Base-by-base conservation (phyloP, 106 monocot species). In the Dioscorea dumetorum region DNA sequence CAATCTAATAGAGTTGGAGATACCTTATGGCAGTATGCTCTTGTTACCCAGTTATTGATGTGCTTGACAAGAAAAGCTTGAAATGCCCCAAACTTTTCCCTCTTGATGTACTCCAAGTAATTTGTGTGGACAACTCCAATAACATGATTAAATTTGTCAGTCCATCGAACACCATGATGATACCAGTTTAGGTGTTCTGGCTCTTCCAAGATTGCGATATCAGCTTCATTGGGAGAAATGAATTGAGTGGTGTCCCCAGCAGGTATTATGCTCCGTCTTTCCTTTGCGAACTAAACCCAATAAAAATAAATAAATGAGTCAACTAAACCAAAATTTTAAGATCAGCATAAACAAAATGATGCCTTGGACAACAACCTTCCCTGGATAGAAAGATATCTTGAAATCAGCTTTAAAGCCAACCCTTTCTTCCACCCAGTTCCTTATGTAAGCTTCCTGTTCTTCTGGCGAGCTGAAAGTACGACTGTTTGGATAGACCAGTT, bases 381-480 rank as follows among this genome's bases (percentile, higher is more conserved):
- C 93, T 34, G 99, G 99, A 76, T 99, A 99, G 71, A 99, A 99
- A 21, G 99, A 99, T 60, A 99, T 99, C 60, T 83, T 99, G 58
- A 99, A 99, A 70, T 93, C 82, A 53, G 93, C 65, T 66, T 87
- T 86, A 74, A 99, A 99, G 16, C 87, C 90, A 64, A 93, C 70
- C 63, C 99, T 85, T 75, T 93, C 93, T 71, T 93, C 84, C 28
- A 99, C 64, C 99, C 99, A 99, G 65, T 73, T 90, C 54, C 93
- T 70, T 67, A 99, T 99, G 68, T 93, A 99, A 74, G 72, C 69
- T 74, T 99, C 90, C 62, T 99, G 99, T 53, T 93, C 99, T 73
- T 93, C 90, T 60, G 93, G 93, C 60, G 87, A 81, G 60, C 69
- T 76, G 59, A 99, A 99, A 33, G 83, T 87, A 54, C 85, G 28